These are phyloP conservation scores for Aspergillus haitiensis DNA, from an alignment of 495 filamentous ascomycete species.

Conservation along the genomic window DNA sequence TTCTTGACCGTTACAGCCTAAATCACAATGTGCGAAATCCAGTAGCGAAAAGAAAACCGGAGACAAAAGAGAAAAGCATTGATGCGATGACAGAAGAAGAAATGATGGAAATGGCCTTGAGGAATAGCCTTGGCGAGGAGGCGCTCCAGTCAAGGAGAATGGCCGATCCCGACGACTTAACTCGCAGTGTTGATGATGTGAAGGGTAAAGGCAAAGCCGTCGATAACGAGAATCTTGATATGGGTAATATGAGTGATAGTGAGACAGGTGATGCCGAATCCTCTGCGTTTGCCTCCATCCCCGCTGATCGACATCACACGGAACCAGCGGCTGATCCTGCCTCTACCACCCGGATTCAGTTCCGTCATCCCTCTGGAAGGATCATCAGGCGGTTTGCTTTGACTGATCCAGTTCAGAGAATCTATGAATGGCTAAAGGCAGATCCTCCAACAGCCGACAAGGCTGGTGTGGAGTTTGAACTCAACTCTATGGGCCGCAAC, in stretches of 20 bases:
- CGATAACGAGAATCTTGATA: slow-evolving; percentile 41
- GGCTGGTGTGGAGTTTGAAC: slow-evolving; percentile 76
- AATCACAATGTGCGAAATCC: slow-evolving; percentile 87
- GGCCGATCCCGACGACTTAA: slow-evolving; percentile 83
- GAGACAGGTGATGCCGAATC: slow-evolving; percentile 22
- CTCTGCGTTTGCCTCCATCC: slow-evolving; percentile 66
- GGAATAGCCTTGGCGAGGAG: slow-evolving; percentile 68
- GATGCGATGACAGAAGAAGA: slow-evolving; percentile 94
- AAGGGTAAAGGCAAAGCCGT: slow-evolving; percentile 67
- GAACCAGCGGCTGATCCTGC: slow-evolving; percentile 71
- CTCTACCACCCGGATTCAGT: slow-evolving; percentile 84
- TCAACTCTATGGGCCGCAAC: slow-evolving; percentile 78
- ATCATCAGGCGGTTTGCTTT: slow-evolving; percentile 78
- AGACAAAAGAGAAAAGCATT: slow-evolving; percentile 69
- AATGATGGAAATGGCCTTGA: slow-evolving; percentile 89
- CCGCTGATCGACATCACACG: slow-evolving; percentile 66
- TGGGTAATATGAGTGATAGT: slow-evolving; percentile 31
- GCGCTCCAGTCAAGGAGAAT: slow-evolving; percentile 37
- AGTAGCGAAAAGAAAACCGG: slow-evolving; percentile 75
- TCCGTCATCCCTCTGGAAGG: slow-evolving; percentile 76
- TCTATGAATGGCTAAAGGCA: slow-evolving; percentile 97
- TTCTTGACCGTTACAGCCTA: slow-evolving; percentile 91
- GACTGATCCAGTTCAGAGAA: slow-evolving; percentile 74
- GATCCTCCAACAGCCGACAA: slow-evolving; percentile 69
- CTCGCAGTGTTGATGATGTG: slow-evolving; percentile 56